phyloP scores from a whole-genome alignment of 1,284 basidiomycete genomes.

The Hypsizygus ulmarius region DNA sequence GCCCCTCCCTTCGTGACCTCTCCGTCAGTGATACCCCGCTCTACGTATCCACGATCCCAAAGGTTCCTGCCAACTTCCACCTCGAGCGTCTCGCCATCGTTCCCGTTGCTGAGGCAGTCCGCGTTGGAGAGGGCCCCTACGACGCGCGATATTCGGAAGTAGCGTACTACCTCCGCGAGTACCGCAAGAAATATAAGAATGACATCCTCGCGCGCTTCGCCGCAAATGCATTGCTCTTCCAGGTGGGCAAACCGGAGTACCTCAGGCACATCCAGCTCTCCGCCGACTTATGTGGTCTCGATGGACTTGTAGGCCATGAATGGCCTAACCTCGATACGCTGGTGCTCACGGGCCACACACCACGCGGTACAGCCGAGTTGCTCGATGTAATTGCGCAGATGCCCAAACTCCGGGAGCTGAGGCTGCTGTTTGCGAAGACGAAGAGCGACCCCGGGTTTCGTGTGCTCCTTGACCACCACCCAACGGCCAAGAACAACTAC shows the following conservation, averaged over 20 bases:
- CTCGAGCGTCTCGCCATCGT: conserved; percentile 32
- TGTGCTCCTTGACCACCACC: conserved; percentile 20
- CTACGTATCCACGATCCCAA: conserved; percentile 29
- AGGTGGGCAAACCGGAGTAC: conserved; percentile 27
- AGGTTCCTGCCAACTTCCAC: conserved; percentile 26
- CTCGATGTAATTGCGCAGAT: conserved; percentile 32
- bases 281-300: conserved; percentile 29
- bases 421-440: conserved; percentile 32
- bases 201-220: conserved; percentile 30
- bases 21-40: conserved; percentile 36
- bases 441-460: conserved; percentile 24
- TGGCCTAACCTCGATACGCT: conserved; percentile 35
- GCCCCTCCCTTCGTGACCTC: conserved; percentile 32
- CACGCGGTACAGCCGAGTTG: conserved; percentile 25
- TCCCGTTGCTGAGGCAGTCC: conserved; percentile 36
- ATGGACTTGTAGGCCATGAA: conserved; percentile 25
- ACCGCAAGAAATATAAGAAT: conserved; percentile 34
- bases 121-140: conserved; percentile 37
- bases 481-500: conserved; percentile 20
- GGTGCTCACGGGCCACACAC: conserved; percentile 34
- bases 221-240: conserved; percentile 28
- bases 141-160: conserved; percentile 31
- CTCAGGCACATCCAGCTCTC: conserved; percentile 34
- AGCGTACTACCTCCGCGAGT: conserved; percentile 33
- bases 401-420: conserved; percentile 33